Evolutionary conservation across 2,329 filamentous ascomycete species (phyloP).

Genomic region (Beauveria australis): DNA sequence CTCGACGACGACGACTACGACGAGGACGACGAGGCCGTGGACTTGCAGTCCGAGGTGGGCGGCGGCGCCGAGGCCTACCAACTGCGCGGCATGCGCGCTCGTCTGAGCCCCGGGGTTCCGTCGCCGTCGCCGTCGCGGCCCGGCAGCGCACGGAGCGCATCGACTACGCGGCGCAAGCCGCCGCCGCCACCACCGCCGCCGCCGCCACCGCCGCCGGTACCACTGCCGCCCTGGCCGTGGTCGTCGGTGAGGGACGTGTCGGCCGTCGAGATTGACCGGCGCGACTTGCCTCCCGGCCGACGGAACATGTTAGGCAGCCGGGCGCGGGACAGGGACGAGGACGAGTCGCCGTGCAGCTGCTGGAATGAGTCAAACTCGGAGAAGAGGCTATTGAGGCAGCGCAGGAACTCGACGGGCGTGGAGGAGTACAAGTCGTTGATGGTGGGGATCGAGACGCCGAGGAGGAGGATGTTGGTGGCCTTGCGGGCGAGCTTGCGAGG

Average conservation of each 20-base stretch:
- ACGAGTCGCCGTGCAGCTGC: slow-evolving; percentile 70
- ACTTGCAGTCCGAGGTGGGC: slow-evolving; percentile 24
- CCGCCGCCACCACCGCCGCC: slow-evolving; percentile 17
- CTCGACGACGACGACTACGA: slow-evolving; percentile 15
- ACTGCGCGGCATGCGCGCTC: slow-evolving; percentile 17
- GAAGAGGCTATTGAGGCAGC: slow-evolving; percentile 75
- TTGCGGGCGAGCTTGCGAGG: slow-evolving; percentile 76
- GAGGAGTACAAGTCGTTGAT: slow-evolving; percentile 81
- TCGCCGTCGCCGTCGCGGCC: neutral
- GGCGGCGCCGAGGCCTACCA: slow-evolving; percentile 26
- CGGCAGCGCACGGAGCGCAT: slow-evolving; percentile 11
- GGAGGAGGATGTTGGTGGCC: slow-evolving; percentile 86
- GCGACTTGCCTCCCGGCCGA: slow-evolving; percentile 50
- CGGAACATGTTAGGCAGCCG: slow-evolving; percentile 80
- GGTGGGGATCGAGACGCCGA: slow-evolving; percentile 83
- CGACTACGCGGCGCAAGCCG: slow-evolving; percentile 15
- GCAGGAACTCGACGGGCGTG: slow-evolving; percentile 76
- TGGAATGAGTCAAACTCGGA: slow-evolving; percentile 93
- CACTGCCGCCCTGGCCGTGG: slow-evolving; percentile 17
- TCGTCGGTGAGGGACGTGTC: slow-evolving; percentile 24
- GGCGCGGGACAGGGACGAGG: slow-evolving; percentile 64
- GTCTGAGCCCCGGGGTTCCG: neutral
- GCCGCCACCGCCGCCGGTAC: slow-evolving; percentile 11
- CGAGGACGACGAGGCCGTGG: slow-evolving; percentile 12
- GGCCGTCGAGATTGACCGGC: slow-evolving; percentile 43